These are phyloP conservation scores for Malus hybrid DNA, from an alignment of 331 rosid genomes.

Conservation along the genomic window DNA sequence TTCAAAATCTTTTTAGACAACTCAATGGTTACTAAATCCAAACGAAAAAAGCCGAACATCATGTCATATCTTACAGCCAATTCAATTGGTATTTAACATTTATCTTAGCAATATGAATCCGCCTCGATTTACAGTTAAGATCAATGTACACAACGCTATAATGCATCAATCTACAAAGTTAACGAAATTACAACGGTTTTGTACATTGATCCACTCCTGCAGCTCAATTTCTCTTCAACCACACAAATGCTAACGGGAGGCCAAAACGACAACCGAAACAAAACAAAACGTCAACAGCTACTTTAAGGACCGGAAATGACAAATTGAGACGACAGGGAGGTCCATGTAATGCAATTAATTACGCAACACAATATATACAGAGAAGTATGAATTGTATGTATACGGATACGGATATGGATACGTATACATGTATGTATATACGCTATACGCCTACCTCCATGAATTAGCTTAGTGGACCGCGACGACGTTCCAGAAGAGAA, in stretches of 20 bases:
- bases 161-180: background rate
- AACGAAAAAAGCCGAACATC: background rate
- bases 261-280: background rate
- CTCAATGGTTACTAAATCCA: background rate
- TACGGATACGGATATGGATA: background rate
- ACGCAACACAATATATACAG: too few relatives aligned
- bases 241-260: background rate
- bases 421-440: background rate
- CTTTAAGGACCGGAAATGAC: background rate
- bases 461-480: constrained; percentile 93
- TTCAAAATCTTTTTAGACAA: background rate
- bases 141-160: background rate
- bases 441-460: constrained; percentile 58
- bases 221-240: background rate
- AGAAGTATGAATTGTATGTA: too few relatives aligned
- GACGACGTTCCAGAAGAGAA: constrained; percentile 94
- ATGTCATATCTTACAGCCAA: background rate
- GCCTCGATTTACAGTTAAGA: background rate
- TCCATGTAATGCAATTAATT: too few relatives aligned
- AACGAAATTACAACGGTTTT: background rate
- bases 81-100: background rate
- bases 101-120: background rate
- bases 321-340: background rate
- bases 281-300: background rate
- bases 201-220: background rate